These are phyloP conservation scores for Ophiostoma quercus DNA, from an alignment of 2,329 filamentous ascomycete genomes.

Conservation along the genomic window DNA sequence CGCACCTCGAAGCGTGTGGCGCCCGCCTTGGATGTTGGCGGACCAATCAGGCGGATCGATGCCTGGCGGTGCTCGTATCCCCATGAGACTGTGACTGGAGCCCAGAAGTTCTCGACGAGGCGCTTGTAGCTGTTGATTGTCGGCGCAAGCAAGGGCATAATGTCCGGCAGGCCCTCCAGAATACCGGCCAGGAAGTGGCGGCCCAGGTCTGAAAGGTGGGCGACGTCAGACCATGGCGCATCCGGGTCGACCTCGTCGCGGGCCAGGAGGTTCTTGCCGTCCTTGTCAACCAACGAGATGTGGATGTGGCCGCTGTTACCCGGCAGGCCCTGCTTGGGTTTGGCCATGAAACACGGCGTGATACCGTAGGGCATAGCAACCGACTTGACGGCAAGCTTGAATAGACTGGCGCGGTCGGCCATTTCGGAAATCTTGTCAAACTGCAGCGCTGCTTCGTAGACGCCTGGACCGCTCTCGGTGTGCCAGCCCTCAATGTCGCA, in stretches of 20 bases:
- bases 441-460: slow-evolving; percentile 91
- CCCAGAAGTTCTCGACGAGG: slow-evolving; percentile 98
- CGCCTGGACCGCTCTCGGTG: slow-evolving; percentile 87
- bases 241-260: slow-evolving; percentile 66
- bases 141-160: slow-evolving; percentile 92
- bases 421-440: slow-evolving; percentile 83
- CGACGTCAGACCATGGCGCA: slow-evolving; percentile 68
- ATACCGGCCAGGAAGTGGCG: slow-evolving; percentile 90
- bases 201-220: slow-evolving; percentile 77
- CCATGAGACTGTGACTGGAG: slow-evolving; percentile 95
- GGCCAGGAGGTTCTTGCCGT: slow-evolving; percentile 79
- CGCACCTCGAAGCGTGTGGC: slow-evolving; percentile 90
- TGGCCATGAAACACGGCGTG: slow-evolving; percentile 98
- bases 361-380: slow-evolving; percentile 83
- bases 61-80: slow-evolving; percentile 91
- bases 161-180: slow-evolving; percentile 79
- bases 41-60: slow-evolving; percentile 81
- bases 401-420: slow-evolving; percentile 86
- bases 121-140: slow-evolving; percentile 98
- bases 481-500: slow-evolving; percentile 92
- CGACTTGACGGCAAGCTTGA: slow-evolving; percentile 93
- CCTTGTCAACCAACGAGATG: slow-evolving; percentile 77
- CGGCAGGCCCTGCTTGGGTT: slow-evolving; percentile 82
- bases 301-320: slow-evolving; percentile 97
- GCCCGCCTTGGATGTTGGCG: slow-evolving; percentile 75